These are phyloP conservation scores for Elaeis guineensis DNA, from an alignment of 176 grass and related monocot genomes.

Conservation along the genomic window DNA sequence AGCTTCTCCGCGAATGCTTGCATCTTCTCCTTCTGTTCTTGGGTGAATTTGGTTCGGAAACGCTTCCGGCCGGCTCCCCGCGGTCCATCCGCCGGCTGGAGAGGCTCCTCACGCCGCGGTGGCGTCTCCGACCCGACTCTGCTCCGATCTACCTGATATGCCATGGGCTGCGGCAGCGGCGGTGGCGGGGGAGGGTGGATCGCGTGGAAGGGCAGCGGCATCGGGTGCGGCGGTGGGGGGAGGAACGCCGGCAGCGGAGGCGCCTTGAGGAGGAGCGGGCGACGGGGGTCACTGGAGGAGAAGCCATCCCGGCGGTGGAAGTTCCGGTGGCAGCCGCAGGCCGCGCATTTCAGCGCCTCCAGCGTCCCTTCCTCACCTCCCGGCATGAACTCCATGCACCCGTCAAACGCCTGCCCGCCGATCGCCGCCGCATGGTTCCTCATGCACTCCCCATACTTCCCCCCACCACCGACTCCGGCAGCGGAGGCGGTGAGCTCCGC, in stretches of 20 bases:
- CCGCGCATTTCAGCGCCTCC: slow-evolving; percentile 6
- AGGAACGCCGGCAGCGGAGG: neutral
- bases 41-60: slow-evolving; percentile 17
- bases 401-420: slow-evolving; percentile 47
- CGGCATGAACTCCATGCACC: slow-evolving; percentile 67
- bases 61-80: neutral
- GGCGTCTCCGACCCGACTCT: slow-evolving; percentile 1
- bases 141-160: neutral
- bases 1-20: slow-evolving; percentile 1
- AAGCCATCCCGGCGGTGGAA: neutral
- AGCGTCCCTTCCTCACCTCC: slow-evolving; percentile 13
- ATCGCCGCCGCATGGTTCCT: slow-evolving; percentile 48
- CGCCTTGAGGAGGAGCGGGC: neutral
- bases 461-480: neutral
- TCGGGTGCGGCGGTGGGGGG: neutral
- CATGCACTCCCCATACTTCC: slow-evolving; percentile 37
- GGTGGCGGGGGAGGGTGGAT: neutral
- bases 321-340: slow-evolving; percentile 11
- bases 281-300: neutral
- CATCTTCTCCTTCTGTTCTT: slow-evolving; percentile 19
- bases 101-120: neutral
- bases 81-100: neutral
- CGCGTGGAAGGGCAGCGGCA: neutral
- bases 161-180: neutral
- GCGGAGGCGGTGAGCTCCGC: neutral